Base-by-base conservation (phyloP, 148 eudicot species). In the Cornus controversa region DNA sequence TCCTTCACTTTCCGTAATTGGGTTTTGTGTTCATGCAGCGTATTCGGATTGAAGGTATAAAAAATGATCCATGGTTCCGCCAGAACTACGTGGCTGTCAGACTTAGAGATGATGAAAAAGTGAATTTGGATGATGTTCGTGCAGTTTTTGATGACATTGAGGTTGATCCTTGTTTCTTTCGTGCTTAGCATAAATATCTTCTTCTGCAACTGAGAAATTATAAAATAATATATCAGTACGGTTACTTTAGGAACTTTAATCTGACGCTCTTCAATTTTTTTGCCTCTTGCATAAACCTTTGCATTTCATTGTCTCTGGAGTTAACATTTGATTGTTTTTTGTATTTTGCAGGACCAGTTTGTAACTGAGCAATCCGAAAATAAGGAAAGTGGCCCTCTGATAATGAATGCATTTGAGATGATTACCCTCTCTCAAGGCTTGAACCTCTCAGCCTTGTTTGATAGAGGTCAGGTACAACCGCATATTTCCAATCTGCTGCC, bases 351-450 rank as follows among this genome's bases (percentile, higher is more conserved):
- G 99, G 95, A 93, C 82, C 78, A 81, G 65, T 92, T 81, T 84
- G 99, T 96, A 54, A 87, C 85, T 62, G 99, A 96, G 77, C 91
- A 90, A 76, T 73, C 98, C 8, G 82, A 68, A 69, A 68, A 70
- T 53, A 62, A 74, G 75, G 85, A 77, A 28, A 76, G 50, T 70
- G 97, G 98, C 69, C 99, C 99, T 76, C 70, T 96, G 63, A 82
- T 89, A 58, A 96, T 96, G 99, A 96, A 96, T 85, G 99, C 99
- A 28, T 96, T 96, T 87, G 99, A 96, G 90, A 93, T 96, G 99
- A 93, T 96, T 71, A 96, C 98, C 63, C 85, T 96, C 64, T 96
- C 99, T 67, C 98, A 96, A 82, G 99, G 99, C 74, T 80, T 96
- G 77, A 93, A 96, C 78, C 87, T 96, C 78, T 92, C 99, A 68